Base-by-base conservation (phyloP, 768 basidiomycete species). In the Candolleomyces eurysporus region DNA sequence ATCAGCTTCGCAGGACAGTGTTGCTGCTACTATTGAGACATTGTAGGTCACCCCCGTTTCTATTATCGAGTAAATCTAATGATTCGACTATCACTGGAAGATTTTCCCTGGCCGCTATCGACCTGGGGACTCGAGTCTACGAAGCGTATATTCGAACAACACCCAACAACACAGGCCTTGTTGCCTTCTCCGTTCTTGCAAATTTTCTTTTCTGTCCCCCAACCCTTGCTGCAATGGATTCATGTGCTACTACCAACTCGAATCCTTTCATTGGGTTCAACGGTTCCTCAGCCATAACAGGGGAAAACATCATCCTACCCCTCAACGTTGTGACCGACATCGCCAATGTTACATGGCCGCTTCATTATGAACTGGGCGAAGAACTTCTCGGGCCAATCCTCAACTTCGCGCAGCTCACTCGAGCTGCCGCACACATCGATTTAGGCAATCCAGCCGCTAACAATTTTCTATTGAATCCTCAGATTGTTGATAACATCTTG, bases 371-470 rank as follows among this genome's bases (percentile, higher is more conserved):
- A 4, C 22, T 55, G 36, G 53, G 40, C 16, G 31, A 36, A 1
- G n/a, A 60, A 45, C 54, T 61, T n/a, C 26, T 31, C 5, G 45
- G 42, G 26, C 57, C 65, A 7, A 32, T 65, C 17, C 17, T 56
- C 13, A 71, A 71, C 60, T 30, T 65, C 11, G 36, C 70, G 5
- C 69, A 69, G 57, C 26, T 49, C 26, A 53, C 64, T 19, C 65
- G 67, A 58, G 70, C 70, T n/a, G 60, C 64, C 11, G 61, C 64
- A 17, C 66, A 66, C 42, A 40, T 71, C 26, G 70, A 71, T 36
- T 53, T 71, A 3, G 70, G 70, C 1, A 71, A 66, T 39, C 62
- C 53, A 46, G 65, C 62, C 22, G 66, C 66, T 0, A 69, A 69
- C 60, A 70, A 71, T 56, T 65, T 69, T 56, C 19, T 71, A 4